phyloP scores from a whole-genome alignment of 176 grass and related monocot genomes.

The Oryza meridionalis region DNA sequence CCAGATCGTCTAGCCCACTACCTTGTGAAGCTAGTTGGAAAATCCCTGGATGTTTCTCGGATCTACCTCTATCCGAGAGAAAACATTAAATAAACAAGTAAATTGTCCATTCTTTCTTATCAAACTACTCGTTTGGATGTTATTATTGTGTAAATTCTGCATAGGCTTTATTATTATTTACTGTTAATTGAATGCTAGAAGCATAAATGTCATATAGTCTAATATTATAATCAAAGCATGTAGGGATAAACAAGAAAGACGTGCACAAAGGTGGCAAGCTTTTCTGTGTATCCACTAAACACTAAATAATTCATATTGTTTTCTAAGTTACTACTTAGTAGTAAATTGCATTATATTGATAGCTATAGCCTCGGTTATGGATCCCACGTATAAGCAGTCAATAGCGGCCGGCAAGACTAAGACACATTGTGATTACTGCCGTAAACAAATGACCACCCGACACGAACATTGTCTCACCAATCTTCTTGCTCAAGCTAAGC shows the following conservation, averaged over 20 bases:
- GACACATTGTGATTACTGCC: slow-evolving; percentile 13
- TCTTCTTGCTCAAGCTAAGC: slow-evolving; percentile 27
- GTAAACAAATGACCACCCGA: slow-evolving; percentile 32
- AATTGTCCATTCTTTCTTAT: too few species aligned
- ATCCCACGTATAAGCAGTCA: slow-evolving; percentile 21
- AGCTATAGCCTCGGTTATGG: background rate
- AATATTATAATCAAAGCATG: background rate
- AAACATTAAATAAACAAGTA: too few species aligned
- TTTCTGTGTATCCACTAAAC: background rate
- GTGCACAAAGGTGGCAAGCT: background rate
- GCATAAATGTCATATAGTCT: background rate
- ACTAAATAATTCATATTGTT: background rate
- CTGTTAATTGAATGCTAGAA: too few species aligned
- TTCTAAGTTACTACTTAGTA: background rate
- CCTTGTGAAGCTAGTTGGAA: too few species aligned
- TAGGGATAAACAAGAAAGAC: background rate
- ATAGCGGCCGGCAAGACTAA: slow-evolving; percentile 5
- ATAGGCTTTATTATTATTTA: too few species aligned
- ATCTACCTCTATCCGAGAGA: too few species aligned
- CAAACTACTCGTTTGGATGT: background rate
- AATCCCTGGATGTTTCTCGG: too few species aligned
- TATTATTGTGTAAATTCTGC: too few species aligned
- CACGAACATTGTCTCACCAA: slow-evolving; percentile 23
- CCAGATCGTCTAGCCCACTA: too few species aligned
- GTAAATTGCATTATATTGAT: background rate